Conservation (phyloP, 352 stramenopile genomes). For the Pythium phragmiticola region DNA sequence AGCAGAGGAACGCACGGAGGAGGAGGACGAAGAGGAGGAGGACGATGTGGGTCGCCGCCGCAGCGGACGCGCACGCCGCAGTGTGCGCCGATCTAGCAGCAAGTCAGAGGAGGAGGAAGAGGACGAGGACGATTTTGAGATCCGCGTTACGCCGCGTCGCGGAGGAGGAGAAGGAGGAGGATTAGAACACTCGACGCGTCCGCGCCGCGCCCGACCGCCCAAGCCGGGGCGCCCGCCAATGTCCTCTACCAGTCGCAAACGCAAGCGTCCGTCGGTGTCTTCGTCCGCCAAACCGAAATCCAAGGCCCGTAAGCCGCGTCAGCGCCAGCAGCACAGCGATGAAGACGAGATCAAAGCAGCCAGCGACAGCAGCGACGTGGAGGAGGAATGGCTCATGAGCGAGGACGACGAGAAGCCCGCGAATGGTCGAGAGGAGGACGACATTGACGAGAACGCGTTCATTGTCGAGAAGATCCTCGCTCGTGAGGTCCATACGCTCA, state of each 20-base stretch:
- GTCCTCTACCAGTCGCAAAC: conserved; percentile 17
- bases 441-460: conserved; percentile 65
- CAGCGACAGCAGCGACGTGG: conserved; percentile 20
- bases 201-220: conserved; percentile 1
- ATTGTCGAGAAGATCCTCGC: conserved; percentile 85
- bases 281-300: neutral
- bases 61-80: conserved; percentile 32
- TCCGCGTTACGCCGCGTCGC: conserved; percentile 20
- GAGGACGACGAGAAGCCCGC: conserved; percentile 17
- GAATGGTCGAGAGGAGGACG: conserved; percentile 18
- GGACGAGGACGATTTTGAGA: conserved; percentile 30
- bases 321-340: conserved; percentile 5
- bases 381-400: conserved; percentile 19
- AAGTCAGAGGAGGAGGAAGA: conserved; percentile 23
- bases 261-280: conserved; percentile 22
- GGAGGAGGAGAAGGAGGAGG: conserved; percentile 5
- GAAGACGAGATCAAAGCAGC: conserved; percentile 6
- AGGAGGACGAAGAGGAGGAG: conserved; percentile 15
- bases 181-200: conserved; percentile 7
- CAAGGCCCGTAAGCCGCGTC: conserved; percentile 17
- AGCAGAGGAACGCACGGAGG: conserved; percentile 26
- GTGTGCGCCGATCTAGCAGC: conserved; percentile 6
- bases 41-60: conserved; percentile 28
- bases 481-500: conserved; percentile 71
- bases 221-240: neutral